Percentiles rank a stretch among this genome's conserved stretches.
These are phyloP conservation scores for Ophiostoma triangulosporum DNA, from an alignment of 2,329 filamentous ascomycete genomes.

Conservation along the genomic window DNA sequence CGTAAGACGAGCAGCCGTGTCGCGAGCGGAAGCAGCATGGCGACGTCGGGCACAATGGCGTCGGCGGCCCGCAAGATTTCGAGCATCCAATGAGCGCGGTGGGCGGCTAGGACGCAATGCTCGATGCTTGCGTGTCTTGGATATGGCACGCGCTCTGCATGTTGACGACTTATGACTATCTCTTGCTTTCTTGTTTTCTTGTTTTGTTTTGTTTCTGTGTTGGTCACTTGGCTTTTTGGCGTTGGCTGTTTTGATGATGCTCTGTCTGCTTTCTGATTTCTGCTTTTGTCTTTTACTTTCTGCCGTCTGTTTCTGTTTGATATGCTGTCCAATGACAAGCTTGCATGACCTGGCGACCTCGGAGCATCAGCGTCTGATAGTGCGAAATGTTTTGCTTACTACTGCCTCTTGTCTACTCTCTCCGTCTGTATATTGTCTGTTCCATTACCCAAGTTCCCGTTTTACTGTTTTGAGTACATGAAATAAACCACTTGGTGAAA, in stretches of 20 bases:
- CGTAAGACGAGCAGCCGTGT: constrained; percentile 55
- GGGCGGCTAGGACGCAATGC: not conserved
- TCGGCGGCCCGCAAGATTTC: constrained; percentile 40
- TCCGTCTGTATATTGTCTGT: not conserved
- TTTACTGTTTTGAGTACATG: not conserved
- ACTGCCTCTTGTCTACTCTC: not conserved
- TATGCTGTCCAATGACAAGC: not conserved
- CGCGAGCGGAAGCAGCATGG: constrained; percentile 37
- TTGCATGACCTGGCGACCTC: not conserved
- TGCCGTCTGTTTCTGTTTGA: too few relatives aligned
- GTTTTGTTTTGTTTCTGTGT: not conserved
- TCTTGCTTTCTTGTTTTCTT: not conserved
- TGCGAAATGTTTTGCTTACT: too few relatives aligned
- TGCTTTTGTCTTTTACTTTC: not conserved
- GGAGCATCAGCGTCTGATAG: not conserved
- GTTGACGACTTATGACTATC: not conserved
- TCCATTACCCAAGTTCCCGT: not conserved
- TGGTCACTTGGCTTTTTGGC: not conserved
- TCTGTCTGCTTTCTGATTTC: not conserved
- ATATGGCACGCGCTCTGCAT: not conserved
- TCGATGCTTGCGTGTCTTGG: not conserved
- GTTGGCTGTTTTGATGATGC: not conserved
- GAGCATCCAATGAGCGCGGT: constrained; percentile 17
- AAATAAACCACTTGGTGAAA: too few relatives aligned
- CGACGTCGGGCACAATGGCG: constrained; percentile 24